Percentiles rank a stretch among this genome's conserved stretches.
phyloP scores from a whole-genome alignment of 768 basidiomycete species.

The Mycena latifolia region DNA sequence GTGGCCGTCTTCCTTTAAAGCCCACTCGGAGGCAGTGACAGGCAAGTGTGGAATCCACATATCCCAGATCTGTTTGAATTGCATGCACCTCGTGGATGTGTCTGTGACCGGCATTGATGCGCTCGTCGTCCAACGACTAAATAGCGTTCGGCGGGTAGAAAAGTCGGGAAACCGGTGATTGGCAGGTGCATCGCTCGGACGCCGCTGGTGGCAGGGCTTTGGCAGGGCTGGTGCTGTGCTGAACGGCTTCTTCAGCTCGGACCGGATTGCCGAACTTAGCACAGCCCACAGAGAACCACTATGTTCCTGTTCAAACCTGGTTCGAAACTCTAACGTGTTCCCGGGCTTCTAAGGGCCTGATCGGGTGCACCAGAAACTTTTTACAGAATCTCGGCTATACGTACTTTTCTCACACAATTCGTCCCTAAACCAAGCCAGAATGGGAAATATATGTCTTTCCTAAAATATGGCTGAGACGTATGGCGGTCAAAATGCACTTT shows the following conservation, averaged over 20 bases:
- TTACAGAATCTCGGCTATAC: too few species aligned
- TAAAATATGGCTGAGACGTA: too few species aligned
- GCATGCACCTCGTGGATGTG: conserved; percentile 22
- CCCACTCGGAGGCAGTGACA: conserved; percentile 4
- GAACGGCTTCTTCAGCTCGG: background rate
- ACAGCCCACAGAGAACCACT: too few species aligned
- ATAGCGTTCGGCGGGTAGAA: background rate
- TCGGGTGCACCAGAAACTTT: too few species aligned
- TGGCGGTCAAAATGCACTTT: too few species aligned
- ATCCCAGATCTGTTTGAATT: conserved; percentile 10
- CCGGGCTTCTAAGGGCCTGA: too few species aligned
- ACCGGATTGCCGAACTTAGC: background rate
- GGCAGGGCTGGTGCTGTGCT: conserved; percentile 8
- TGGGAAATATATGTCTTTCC: too few species aligned
- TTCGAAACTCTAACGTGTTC: background rate
- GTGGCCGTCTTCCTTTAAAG: conserved; percentile 8
- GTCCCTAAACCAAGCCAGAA: too few species aligned
- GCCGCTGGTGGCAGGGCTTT: background rate
- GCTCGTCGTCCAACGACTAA: background rate
- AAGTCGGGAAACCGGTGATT: conserved; percentile 5
- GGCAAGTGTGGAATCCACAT: conserved; percentile 25
- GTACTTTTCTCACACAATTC: too few species aligned
- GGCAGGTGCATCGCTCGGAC: background rate
- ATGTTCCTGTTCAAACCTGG: too few species aligned
- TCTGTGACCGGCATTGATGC: too few species aligned